A percentile compares a stretch with the other conserved stretches of the same genome.
Conservation (phyloP, 371 early-diverging fungal species). For the Rhizopus stolonifer region DNA sequence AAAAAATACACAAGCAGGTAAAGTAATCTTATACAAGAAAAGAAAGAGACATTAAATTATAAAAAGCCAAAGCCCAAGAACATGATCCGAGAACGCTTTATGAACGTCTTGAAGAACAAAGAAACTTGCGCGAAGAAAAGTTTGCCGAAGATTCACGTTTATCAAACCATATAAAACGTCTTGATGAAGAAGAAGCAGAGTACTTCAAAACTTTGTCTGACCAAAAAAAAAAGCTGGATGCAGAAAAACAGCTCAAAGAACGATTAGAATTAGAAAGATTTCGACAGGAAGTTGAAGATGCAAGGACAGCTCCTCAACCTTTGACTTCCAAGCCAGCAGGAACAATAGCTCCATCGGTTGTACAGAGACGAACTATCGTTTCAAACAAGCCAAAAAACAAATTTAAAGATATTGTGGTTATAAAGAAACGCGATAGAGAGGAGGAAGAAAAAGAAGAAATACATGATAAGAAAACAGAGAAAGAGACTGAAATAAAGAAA, state of each 20-base stretch:
- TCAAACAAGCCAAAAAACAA: constrained; percentile 11
- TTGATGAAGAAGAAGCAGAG: constrained; percentile 78
- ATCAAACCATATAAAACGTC: constrained; percentile 70
- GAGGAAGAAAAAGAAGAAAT: constrained; percentile 7
- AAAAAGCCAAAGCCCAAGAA: constrained; percentile 22
- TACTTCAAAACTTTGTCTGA: constrained; percentile 65
- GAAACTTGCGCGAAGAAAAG: constrained; percentile 63
- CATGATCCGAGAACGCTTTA: constrained; percentile 83
- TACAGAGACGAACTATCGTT: background rate
- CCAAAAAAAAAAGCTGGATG: constrained; percentile 54
- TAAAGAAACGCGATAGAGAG: constrained; percentile 25
- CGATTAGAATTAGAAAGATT: constrained; percentile 61
- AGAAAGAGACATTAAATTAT: background rate
- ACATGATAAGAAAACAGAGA: constrained; percentile 4
- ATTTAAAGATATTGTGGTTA: constrained; percentile 30
- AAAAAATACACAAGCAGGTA: constrained; percentile 9
- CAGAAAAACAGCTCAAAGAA: constrained; percentile 55
- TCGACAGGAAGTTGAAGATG: constrained; percentile 37
- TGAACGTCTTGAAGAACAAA: constrained; percentile 79
- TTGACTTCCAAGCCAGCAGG: background rate
- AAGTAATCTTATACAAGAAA: background rate
- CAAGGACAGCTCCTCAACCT: constrained; percentile 6
- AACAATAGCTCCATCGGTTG: background rate
- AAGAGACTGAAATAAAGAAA: background rate
- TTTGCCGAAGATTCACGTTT: constrained; percentile 67